These are phyloP conservation scores for Globisporangium spinosum DNA, from an alignment of 352 stramenopile genomes.

Conservation along the genomic window DNA sequence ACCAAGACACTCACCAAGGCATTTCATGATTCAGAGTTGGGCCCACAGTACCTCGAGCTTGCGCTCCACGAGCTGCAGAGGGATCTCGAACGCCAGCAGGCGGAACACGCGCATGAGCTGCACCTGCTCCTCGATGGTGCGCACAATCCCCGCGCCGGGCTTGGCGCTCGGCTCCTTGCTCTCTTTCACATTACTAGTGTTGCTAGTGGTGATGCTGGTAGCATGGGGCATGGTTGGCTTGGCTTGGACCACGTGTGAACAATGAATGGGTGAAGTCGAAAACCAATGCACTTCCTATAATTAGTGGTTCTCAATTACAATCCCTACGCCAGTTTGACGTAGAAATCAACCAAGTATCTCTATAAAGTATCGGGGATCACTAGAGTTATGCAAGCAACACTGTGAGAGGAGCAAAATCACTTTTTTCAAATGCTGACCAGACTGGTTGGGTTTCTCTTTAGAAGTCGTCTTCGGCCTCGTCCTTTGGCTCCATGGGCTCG, in stretches of 20 bases:
- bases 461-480: slow-evolving; percentile 39
- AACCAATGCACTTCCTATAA: background rate
- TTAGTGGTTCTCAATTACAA: background rate
- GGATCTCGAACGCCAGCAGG: slow-evolving; percentile 60
- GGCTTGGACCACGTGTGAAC: background rate
- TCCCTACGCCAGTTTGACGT: background rate
- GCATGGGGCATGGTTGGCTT: background rate
- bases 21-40: background rate
- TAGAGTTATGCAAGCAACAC: background rate
- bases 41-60: slow-evolving; percentile 48
- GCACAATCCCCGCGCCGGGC: slow-evolving; percentile 26
- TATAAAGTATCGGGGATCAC: background rate
- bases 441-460: background rate
- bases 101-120: slow-evolving; percentile 72
- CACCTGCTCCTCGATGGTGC: slow-evolving; percentile 74
- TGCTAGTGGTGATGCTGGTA: background rate
- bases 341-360: background rate
- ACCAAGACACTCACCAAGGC: background rate
- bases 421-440: background rate
- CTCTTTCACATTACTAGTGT: background rate
- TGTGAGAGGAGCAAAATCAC: background rate
- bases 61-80: slow-evolving; percentile 46
- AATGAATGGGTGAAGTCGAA: background rate
- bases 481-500: slow-evolving; percentile 87
- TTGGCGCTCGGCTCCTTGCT: slow-evolving; percentile 14